phyloP scores from a whole-genome alignment of 192 early-diverging fungal species.

The Coemansia reversa region DNA sequence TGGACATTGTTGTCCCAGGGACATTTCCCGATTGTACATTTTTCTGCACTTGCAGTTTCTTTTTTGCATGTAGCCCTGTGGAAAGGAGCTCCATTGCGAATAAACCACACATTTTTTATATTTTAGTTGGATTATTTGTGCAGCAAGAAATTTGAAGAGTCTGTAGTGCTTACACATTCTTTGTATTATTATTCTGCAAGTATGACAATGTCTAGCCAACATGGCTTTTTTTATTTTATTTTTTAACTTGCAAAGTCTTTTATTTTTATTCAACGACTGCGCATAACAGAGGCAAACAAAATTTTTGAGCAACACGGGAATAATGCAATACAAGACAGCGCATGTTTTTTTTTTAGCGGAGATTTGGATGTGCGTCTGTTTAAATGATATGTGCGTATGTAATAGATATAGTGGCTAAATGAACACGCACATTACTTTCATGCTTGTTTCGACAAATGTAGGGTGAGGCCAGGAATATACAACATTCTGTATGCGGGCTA shows the following conservation, averaged over 20 bases:
- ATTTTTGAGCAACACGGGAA: no score
- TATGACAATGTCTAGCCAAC: not conserved
- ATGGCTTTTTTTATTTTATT: not conserved
- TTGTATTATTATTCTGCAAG: not conserved
- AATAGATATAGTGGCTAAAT: constrained; percentile 11
- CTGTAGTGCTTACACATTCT: not conserved
- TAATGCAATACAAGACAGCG: no score
- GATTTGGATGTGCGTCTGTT: not conserved
- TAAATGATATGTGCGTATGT: constrained; percentile 2
- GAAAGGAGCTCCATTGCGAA: not conserved
- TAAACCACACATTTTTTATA: not conserved
- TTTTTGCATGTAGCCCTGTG: not conserved
- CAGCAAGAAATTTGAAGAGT: not conserved
- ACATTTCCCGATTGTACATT: not conserved
- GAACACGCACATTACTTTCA: not conserved
- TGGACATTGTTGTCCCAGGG: not conserved
- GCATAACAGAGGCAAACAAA: no score
- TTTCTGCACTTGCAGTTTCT: not conserved
- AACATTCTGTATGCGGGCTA: constrained; percentile 69
- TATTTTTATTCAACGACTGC: no score
- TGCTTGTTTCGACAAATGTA: constrained; percentile 21
- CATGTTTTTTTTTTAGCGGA: not conserved
- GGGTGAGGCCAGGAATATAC: constrained; percentile 59
- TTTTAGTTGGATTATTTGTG: not conserved
- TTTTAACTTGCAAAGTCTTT: not conserved